These are phyloP conservation scores for Chaetomiaceae sp. DNA, from an alignment of 2,329 filamentous ascomycete species.

Conservation along the genomic window DNA sequence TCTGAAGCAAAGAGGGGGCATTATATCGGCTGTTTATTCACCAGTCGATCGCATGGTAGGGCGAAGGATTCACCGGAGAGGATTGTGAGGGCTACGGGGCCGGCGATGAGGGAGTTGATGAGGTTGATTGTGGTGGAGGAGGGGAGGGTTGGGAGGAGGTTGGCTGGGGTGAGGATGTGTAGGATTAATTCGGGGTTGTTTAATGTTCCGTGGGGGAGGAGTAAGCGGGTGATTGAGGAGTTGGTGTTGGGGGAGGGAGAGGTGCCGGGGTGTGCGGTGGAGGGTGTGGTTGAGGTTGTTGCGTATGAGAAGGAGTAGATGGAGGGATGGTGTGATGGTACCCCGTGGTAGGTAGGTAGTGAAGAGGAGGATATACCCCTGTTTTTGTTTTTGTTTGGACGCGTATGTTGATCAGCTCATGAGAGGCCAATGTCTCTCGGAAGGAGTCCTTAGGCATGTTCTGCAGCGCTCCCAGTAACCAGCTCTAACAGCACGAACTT, in stretches of 20 bases:
- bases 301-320: slow-evolving; percentile 10
- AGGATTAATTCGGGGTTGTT: slow-evolving; percentile 23
- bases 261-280: slow-evolving; percentile 15
- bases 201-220: slow-evolving; percentile 21
- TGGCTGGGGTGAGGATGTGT: slow-evolving; percentile 22
- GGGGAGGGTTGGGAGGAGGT: not conserved
- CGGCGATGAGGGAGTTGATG: slow-evolving; percentile 22
- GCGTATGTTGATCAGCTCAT: too few relatives aligned
- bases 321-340: not conserved
- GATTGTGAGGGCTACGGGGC: slow-evolving; percentile 17
- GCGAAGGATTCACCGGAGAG: slow-evolving; percentile 11
- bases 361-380: not conserved
- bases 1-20: not conserved
- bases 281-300: slow-evolving; percentile 14
- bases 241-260: slow-evolving; percentile 16
- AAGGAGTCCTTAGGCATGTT: too few relatives aligned
- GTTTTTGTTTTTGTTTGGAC: not conserved
- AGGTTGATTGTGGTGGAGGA: slow-evolving; percentile 14
- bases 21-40: slow-evolving; percentile 23
- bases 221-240: slow-evolving; percentile 13
- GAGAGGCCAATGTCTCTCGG: too few relatives aligned
- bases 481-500: too few relatives aligned
- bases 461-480: too few relatives aligned
- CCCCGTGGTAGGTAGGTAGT: not conserved
- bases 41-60: slow-evolving; percentile 12